Evolutionary conservation across 805 yeast species (phyloP).

Genomic region (Saturnispora besseyi): DNA sequence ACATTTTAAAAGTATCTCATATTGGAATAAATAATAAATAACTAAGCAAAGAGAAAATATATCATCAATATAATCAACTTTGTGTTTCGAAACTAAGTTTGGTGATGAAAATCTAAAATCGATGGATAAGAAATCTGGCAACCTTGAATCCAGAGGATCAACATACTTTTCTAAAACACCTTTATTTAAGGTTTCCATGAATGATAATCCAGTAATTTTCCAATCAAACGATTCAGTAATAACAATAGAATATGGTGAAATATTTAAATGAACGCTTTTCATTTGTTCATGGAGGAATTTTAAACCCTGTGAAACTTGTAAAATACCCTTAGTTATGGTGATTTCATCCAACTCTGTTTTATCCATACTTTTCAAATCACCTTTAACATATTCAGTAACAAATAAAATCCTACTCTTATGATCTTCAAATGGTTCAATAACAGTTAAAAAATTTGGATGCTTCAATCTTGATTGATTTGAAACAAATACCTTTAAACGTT

Average conservation of each 20-base stretch:
- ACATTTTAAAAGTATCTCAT: constrained; percentile 37
- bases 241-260: constrained; percentile 69
- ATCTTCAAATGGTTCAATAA: constrained; percentile 86
- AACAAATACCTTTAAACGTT: constrained; percentile 58
- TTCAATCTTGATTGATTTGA: constrained; percentile 67
- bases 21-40: constrained; percentile 58
- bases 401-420: constrained; percentile 68
- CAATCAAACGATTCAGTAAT: constrained; percentile 85
- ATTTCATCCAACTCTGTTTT: constrained; percentile 56
- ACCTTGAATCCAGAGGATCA: constrained; percentile 65
- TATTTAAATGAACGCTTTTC: constrained; percentile 62
- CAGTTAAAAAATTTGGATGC: constrained; percentile 79
- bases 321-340: constrained; percentile 65
- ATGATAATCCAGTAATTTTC: constrained; percentile 76
- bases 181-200: constrained; percentile 37
- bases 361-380: constrained; percentile 24
- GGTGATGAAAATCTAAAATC: constrained; percentile 78
- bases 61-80: constrained; percentile 62
- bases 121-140: constrained; percentile 63
- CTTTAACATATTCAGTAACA: constrained; percentile 70
- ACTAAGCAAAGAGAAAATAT: constrained; percentile 77
- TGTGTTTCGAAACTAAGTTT: constrained; percentile 60
- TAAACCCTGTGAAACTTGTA: constrained; percentile 69
- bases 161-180: constrained; percentile 50
- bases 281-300: constrained; percentile 77